Conservation (phyloP, 495 filamentous ascomycete genomes). For the Margaritispora aquatica region DNA sequence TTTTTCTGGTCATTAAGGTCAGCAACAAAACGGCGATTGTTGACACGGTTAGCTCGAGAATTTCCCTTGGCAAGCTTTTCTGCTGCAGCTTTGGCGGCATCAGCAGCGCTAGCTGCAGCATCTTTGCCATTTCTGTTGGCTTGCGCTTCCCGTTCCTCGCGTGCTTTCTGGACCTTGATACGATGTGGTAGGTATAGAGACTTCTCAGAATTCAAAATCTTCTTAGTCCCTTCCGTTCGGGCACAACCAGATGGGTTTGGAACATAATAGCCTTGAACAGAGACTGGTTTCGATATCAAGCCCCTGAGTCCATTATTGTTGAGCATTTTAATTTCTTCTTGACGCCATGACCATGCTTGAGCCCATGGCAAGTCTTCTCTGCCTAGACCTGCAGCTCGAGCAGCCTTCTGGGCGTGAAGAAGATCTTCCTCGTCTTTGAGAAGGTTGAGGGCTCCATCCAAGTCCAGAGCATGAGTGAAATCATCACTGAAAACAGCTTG, state of each 20-base stretch:
- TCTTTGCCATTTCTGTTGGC: conserved; percentile 66
- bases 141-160: conserved; percentile 79
- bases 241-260: conserved; percentile 78
- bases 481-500: conserved; percentile 65
- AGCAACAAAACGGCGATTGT: conserved; percentile 87
- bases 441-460: conserved; percentile 72
- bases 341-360: conserved; percentile 79
- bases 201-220: conserved; percentile 93
- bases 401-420: conserved; percentile 14
- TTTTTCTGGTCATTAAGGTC: conserved; percentile 93
- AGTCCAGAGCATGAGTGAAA: conserved; percentile 55
- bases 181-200: conserved; percentile 97
- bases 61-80: conserved; percentile 72
- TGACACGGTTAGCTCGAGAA: conserved; percentile 86
- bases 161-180: conserved; percentile 84
- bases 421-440: conserved; percentile 79
- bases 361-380: conserved; percentile 32
- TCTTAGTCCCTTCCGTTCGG: conserved; percentile 86
- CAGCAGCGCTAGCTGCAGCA: conserved; percentile 55
- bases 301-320: conserved; percentile 40
- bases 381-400: conserved; percentile 24
- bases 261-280: conserved; percentile 86
- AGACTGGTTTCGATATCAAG: conserved; percentile 20
- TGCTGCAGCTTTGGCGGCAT: conserved; percentile 67
- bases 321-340: conserved; percentile 82